These are phyloP conservation scores for Xylaria intraflava DNA, from an alignment of 495 filamentous ascomycete species.

Conservation along the genomic window DNA sequence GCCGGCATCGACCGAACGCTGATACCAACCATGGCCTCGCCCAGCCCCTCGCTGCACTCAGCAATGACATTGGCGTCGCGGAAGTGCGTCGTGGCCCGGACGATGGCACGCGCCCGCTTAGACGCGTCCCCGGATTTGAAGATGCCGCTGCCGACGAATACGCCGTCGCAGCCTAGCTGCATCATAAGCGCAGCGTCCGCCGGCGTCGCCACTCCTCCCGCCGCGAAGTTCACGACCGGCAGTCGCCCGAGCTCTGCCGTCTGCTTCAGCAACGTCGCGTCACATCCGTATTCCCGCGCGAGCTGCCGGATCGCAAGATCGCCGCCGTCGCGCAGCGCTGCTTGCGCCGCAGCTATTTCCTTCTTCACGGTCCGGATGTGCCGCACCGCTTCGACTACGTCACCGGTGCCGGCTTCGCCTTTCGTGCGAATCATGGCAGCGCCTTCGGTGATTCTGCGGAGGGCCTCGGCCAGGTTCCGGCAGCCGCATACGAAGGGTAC, in stretches of 20 bases:
- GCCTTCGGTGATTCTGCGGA: conserved; percentile 85
- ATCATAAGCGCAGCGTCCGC: conserved; percentile 99
- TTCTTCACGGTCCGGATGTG: conserved; percentile 88
- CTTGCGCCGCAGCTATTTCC: conserved; percentile 71
- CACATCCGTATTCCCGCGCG: conserved; percentile 76
- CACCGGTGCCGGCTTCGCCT: conserved; percentile 96
- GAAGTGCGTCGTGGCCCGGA: conserved; percentile 86
- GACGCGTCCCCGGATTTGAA: conserved; percentile 91
- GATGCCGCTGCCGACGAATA: conserved; percentile 94
- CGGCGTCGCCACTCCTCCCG: conserved; percentile 93
- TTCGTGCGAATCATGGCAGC: conserved; percentile 99
- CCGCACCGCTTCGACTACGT: conserved; percentile 92
- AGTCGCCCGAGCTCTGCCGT: conserved; percentile 80
- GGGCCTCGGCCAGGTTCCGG: conserved; percentile 88
- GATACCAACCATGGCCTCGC: conserved; percentile 94
- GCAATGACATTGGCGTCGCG: conserved; percentile 82
- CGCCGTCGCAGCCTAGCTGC: conserved; percentile 96
- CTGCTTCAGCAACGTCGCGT: conserved; percentile 73
- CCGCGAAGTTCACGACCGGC: conserved; percentile 97
- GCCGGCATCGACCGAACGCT: conserved; percentile 70
- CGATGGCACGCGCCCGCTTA: conserved; percentile 85
- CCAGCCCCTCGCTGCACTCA: conserved; percentile 77
- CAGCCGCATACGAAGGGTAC: conserved; percentile 96
- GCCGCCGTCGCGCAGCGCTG: conserved; percentile 50
- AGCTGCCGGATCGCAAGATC: conserved; percentile 62